Percentiles rank a stretch among this genome's conserved stretches.
Evolutionary conservation across 306 rosid species (phyloP).

Genomic region (Prosopis cineraria): DNA sequence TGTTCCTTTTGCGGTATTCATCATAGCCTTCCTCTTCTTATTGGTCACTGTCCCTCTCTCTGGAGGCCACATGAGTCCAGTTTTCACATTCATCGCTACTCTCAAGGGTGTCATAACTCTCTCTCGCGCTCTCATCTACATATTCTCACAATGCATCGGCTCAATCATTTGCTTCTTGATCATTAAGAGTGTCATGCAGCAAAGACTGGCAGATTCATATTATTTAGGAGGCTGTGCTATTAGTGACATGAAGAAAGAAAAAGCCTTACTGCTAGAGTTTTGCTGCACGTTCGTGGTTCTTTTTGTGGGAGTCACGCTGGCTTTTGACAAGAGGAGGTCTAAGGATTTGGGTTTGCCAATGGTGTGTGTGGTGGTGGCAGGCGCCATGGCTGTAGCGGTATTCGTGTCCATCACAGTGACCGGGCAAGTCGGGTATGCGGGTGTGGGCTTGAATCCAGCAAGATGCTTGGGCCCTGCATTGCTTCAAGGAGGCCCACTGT

Average conservation of each 20-base stretch:
- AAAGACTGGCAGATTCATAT: constrained; percentile 29
- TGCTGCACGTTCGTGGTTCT: constrained; percentile 73
- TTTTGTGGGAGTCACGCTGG: constrained; percentile 66
- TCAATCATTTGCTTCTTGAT: constrained; percentile 58
- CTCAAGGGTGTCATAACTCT: constrained; percentile 45
- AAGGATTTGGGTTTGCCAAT: constrained; percentile 53
- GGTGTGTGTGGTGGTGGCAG: constrained; percentile 51
- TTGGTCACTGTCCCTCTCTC: constrained; percentile 53
- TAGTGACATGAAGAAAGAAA: constrained; percentile 20
- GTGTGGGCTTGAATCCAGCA: constrained; percentile 75
- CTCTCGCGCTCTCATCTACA: constrained; percentile 47
- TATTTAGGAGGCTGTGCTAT: constrained; percentile 77
- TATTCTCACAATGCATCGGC: constrained; percentile 63
- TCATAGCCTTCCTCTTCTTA: constrained; percentile 52
- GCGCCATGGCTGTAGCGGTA: constrained; percentile 46
- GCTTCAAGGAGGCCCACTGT: constrained; percentile 50
- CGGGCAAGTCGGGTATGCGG: constrained; percentile 41
- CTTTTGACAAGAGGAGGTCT: constrained; percentile 59
- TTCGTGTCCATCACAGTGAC: constrained; percentile 50
- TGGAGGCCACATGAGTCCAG: constrained; percentile 60
- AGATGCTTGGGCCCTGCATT: constrained; percentile 78
- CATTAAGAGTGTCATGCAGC: constrained; percentile 54
- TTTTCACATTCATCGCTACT: constrained; percentile 52
- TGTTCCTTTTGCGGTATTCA: constrained; percentile 51
- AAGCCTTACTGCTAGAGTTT: constrained; percentile 60